These are phyloP conservation scores for Warburgia ugandensis DNA, from an alignment of 164 flowering plant species.

Conservation along the genomic window DNA sequence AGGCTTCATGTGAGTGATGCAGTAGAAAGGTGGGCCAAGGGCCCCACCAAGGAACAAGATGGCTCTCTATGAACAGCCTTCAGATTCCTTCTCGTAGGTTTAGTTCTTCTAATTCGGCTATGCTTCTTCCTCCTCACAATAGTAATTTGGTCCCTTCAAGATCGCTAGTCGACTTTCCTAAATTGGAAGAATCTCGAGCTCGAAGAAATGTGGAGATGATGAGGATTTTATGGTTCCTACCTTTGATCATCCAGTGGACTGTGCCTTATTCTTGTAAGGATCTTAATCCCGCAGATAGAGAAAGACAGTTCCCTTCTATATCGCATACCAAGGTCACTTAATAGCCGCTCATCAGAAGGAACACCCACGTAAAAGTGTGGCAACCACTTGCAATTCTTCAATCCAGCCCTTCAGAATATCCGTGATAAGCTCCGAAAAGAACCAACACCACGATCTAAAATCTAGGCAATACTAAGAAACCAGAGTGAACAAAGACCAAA, in stretches of 20 bases:
- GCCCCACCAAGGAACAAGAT: slow-evolving; percentile 88
- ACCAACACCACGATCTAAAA: slow-evolving; percentile 9
- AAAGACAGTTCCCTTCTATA: slow-evolving; percentile 19
- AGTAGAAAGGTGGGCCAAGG: slow-evolving; percentile 77
- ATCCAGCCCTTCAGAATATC: slow-evolving; percentile 13
- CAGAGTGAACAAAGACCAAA: slow-evolving; percentile 16
- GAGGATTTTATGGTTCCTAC: no score
- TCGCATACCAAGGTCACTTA: no score
- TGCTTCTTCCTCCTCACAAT: slow-evolving; percentile 19
- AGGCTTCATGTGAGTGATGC: no score
- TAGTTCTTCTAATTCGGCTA: no score
- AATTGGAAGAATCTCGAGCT: slow-evolving; percentile 10
- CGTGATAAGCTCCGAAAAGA: slow-evolving; percentile 18
- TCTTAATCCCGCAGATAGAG: slow-evolving; percentile 21
- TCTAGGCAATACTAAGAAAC: slow-evolving; percentile 21
- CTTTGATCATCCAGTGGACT: no score
- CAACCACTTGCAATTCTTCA: slow-evolving; percentile 6
- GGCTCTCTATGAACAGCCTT: slow-evolving; percentile 76
- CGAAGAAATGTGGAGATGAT: slow-evolving; percentile 35
- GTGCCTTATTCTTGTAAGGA: no score
- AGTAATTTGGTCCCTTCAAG: no score
- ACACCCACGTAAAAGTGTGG: slow-evolving; percentile 3
- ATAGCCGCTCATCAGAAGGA: no score
- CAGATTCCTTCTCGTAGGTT: slow-evolving; percentile 55
- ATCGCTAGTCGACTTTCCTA: slow-evolving; percentile 23